Evolutionary conservation across 495 filamentous ascomycete species (phyloP).

Genomic region (Lophiostoma macrostomum): DNA sequence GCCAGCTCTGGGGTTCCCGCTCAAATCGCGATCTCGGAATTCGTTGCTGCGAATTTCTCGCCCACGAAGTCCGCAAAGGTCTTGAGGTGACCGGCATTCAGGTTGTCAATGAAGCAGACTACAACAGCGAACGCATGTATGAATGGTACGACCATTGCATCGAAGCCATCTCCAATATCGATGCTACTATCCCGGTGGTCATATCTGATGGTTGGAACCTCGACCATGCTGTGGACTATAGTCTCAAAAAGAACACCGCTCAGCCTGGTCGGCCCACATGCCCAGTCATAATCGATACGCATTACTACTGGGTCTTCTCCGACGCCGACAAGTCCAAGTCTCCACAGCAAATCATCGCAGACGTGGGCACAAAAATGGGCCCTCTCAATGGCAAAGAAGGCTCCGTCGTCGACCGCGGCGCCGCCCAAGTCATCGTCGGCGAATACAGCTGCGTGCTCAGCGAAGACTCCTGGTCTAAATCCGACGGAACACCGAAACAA

Average conservation of each 20-base stretch:
- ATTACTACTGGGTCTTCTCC: conserved; percentile 54
- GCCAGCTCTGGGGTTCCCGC: conserved; percentile 45
- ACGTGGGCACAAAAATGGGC: conserved; percentile 39
- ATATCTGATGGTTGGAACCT: conserved; percentile 56
- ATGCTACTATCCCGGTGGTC: conserved; percentile 50
- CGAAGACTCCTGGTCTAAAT: conserved; percentile 45
- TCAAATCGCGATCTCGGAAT: conserved; percentile 40
- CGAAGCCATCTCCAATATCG: conserved; percentile 42
- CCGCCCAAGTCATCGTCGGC: conserved; percentile 49
- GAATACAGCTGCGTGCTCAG: conserved; percentile 55
- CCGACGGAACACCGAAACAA: conserved; percentile 32
- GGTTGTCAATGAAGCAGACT: conserved; percentile 52
- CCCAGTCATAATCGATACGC: conserved; percentile 54
- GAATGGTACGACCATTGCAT: conserved; percentile 54
- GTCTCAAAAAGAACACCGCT: conserved; percentile 33
- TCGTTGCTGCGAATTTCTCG: conserved; percentile 46
- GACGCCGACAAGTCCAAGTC: conserved; percentile 45
- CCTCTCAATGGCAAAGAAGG: conserved; percentile 46
- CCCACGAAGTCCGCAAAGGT: conserved; percentile 39
- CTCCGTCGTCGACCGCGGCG: conserved; percentile 44
- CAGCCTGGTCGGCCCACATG: conserved; percentile 24
- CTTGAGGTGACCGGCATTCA: conserved; percentile 52
- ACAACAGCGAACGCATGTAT: conserved; percentile 48
- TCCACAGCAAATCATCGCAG: conserved; percentile 49
- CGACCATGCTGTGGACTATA: conserved; percentile 41